These are phyloP conservation scores for Pyrus bretschneideri DNA, from an alignment of 306 rosid species.

Conservation along the genomic window DNA sequence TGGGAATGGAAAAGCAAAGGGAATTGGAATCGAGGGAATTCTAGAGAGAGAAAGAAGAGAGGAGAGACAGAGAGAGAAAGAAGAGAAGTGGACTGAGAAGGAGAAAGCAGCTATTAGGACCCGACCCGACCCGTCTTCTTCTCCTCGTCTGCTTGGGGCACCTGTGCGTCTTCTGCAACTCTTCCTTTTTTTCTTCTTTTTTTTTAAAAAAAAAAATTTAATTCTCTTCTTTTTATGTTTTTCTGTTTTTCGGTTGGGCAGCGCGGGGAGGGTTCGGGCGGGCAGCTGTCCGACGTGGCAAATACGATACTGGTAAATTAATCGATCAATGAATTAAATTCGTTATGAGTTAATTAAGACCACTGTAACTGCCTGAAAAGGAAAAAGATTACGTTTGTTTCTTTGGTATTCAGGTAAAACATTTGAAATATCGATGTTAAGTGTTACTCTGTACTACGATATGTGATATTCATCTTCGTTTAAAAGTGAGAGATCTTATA, in stretches of 20 bases:
- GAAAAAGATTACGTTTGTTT: not conserved
- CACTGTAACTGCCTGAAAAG: not conserved
- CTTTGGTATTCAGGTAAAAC: no score
- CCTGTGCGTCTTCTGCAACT: conserved; percentile 9
- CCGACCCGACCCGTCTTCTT: conserved; percentile 28
- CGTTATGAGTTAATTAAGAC: not conserved
- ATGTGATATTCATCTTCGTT: no score
- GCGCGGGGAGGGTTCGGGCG: not conserved
- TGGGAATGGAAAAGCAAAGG: not conserved
- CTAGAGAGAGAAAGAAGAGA: not conserved
- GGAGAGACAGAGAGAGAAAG: conserved; percentile 1
- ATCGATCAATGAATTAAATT: not conserved
- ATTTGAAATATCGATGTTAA: no score
- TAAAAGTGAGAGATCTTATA: fast-evolving
- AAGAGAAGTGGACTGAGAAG: conserved; percentile 53
- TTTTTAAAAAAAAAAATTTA: conserved; percentile 11
- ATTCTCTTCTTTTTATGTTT: not conserved
- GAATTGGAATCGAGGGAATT: not conserved
- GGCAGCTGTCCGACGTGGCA: conserved; percentile 15
- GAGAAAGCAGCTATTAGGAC: conserved; percentile 25
- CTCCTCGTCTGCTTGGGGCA: not conserved
- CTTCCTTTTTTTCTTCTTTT: conserved; percentile 8
- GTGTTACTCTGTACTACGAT: no score
- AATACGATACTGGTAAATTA: not conserved
- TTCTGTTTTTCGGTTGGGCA: not conserved